Evolutionary conservation across 495 filamentous ascomycete species (phyloP).

Genomic region (Pyronema domesticum): DNA sequence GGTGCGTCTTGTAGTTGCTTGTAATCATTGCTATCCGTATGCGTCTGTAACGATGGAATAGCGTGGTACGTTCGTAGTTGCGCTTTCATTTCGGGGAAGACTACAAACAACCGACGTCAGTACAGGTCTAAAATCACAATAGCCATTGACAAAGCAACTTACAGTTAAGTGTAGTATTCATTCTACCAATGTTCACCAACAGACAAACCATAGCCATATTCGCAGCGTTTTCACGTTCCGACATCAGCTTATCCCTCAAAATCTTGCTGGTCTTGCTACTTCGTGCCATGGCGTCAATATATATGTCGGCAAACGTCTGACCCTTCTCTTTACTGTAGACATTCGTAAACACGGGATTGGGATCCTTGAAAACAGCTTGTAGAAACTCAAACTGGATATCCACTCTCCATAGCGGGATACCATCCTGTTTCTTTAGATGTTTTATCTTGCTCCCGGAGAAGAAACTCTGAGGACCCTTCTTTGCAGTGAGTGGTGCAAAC

Average conservation of each 20-base stretch:
- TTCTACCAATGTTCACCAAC: constrained; percentile 88
- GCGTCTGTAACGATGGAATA: constrained; percentile 86
- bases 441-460: constrained; percentile 45
- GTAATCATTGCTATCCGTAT: constrained; percentile 86
- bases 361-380: constrained; percentile 74
- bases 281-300: constrained; percentile 94
- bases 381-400: constrained; percentile 97
- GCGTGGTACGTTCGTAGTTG: constrained; percentile 96
- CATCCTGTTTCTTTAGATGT: constrained; percentile 94
- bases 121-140: not conserved
- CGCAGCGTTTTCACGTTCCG: constrained; percentile 75
- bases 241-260: constrained; percentile 86
- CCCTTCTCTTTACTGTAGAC: constrained; percentile 45
- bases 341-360: constrained; percentile 72
- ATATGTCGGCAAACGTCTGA: constrained; percentile 84
- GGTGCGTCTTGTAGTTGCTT: constrained; percentile 97
- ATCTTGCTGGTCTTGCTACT: constrained; percentile 99
- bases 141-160: constrained; percentile 22
- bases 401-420: constrained; percentile 86
- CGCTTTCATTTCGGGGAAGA: constrained; percentile 98
- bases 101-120: constrained; percentile 29
- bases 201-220: constrained; percentile 99
- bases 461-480: constrained; percentile 7
- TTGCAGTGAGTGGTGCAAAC: not conserved
- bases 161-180: constrained; percentile 99